phyloP scores from a whole-genome alignment of 768 basidiomycete species.

The Lyophyllum atratum region DNA sequence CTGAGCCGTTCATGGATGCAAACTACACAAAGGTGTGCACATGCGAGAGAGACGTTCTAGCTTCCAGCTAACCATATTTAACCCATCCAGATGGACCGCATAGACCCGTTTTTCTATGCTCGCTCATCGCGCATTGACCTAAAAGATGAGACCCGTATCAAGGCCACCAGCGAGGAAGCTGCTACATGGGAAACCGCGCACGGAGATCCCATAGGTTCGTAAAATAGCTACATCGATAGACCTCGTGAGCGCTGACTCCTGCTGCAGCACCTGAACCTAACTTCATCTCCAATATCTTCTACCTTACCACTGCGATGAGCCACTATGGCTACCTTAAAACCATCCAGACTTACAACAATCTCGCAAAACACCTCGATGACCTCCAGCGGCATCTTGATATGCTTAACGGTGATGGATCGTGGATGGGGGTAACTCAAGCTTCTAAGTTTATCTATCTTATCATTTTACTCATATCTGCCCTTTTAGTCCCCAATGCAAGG shows the following conservation, averaged over 20 bases:
- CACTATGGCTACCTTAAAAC: conserved; percentile 89
- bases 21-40: conserved; percentile 75
- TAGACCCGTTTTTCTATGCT: conserved; percentile 82
- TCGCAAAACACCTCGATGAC: conserved; percentile 75
- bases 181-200: conserved; percentile 65
- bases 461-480: background rate
- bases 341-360: conserved; percentile 72
- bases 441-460: background rate
- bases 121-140: conserved; percentile 73
- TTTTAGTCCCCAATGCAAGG: conserved; percentile 68
- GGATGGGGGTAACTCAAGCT: conserved; percentile 68
- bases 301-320: conserved; percentile 80
- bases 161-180: conserved; percentile 88
- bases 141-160: conserved; percentile 90
- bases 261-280: conserved; percentile 67
- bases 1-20: conserved; percentile 95
- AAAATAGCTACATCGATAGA: background rate
- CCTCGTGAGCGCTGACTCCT: background rate
- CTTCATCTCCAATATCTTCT: conserved; percentile 96
- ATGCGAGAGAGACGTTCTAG: background rate
- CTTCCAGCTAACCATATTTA: background rate
- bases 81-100: conserved; percentile 75
- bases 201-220: conserved; percentile 43
- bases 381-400: conserved; percentile 76
- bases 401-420: conserved; percentile 74